Base-by-base conservation (phyloP, 805 yeast species). In the Metschnikowia shivogae region DNA sequence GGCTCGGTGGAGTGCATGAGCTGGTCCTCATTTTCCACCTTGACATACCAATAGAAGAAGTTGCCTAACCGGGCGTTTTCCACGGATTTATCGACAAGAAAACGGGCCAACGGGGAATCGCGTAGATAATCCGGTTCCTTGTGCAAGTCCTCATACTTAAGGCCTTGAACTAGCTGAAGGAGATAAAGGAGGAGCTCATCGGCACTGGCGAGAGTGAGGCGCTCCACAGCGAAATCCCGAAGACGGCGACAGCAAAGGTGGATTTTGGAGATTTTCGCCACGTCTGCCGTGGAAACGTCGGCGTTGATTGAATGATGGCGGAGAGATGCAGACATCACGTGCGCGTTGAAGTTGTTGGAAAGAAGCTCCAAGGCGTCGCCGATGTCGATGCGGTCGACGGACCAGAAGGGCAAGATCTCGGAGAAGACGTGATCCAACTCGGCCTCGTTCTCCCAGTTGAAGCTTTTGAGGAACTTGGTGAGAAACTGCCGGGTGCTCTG, bases 121-220 rank as follows among this genome's bases (percentile, higher is more conserved):
- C 45, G 63, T 43, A 54, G 49, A 12, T 51, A 52, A 24, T 50
- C 56, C 22, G 11, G 31, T 8, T 36, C 28, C 20, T 5, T 39
- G 50, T 62, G 61, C 34, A 64, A 45, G 9, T 68, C 55, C 57
- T 93, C 99, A 61, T 88, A 88, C 55, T 87, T 84, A 31, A 92
- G 76, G 0, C 96, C 95, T 58, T 90, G 97, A 0, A 92, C 98
- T 13, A 92, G 70, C 63, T 93, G 99, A 44, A 92, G 74, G 51
- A 93, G 67, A 57, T 88, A 93, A 48, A 90, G 71, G 45, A 86
- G 84, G 12, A 93, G 62, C 51, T 92, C 97, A 9, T 78, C 82
- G 55, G 88, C 93, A 30, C 80, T 76, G 0, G 97, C 96, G 48
- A 81, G 74, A 44, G 80, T 77, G 38, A 92, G 68, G 46, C 97